Conservation (phyloP, 345 rosid genomes). For the Cardiospermum halicacabum region DNA sequence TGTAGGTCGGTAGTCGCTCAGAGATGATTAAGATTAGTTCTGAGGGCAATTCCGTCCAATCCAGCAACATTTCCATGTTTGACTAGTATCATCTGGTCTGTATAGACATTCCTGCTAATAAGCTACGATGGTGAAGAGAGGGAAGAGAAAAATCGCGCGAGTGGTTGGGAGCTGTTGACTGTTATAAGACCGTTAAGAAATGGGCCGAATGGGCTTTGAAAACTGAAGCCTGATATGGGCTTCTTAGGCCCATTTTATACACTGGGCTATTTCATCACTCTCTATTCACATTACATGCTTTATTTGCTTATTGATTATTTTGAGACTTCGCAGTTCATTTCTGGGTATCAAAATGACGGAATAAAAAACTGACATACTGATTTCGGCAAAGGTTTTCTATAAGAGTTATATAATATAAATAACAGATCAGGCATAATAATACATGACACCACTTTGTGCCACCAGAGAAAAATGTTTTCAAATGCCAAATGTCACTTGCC, state of each 20-base stretch:
- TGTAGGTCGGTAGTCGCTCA: constrained; percentile 24
- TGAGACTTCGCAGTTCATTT: background rate
- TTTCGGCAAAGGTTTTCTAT: background rate
- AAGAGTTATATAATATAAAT: background rate
- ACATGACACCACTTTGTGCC: too few relatives aligned
- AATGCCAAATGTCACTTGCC: background rate
- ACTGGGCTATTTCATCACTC: too few relatives aligned
- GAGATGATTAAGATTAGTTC: constrained; percentile 39
- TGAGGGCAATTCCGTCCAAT: constrained; percentile 49
- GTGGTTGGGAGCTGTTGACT: background rate
- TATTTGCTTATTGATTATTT: too few relatives aligned
- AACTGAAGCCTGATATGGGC: too few relatives aligned
- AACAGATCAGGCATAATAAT: background rate
- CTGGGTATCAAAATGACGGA: background rate
- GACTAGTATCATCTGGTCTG: background rate
- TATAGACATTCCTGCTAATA: background rate
- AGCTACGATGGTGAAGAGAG: background rate
- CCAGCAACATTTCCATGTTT: constrained; percentile 37
- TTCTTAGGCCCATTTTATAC: background rate
- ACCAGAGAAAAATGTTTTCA: background rate
- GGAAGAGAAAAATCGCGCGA: background rate
- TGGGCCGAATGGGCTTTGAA: too few relatives aligned
- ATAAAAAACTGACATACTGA: background rate
- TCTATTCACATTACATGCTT: too few relatives aligned
- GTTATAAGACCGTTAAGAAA: background rate